phyloP scores from a whole-genome alignment of 495 filamentous ascomycete genomes.

The Oidiodendron maius region DNA sequence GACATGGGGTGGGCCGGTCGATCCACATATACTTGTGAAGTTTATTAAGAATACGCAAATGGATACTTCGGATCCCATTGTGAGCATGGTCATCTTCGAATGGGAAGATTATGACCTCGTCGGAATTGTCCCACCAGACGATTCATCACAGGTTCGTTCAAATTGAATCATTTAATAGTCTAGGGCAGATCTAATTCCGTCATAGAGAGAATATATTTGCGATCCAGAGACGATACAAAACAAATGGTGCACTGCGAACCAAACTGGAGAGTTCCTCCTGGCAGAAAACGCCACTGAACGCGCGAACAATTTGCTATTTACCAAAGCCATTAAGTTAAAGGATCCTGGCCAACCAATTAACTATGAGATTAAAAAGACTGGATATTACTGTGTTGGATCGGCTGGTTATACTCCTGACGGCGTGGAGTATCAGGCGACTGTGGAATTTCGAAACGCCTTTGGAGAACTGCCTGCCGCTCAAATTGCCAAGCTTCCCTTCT shows the following conservation, averaged over 20 bases:
- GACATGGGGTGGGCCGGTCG: conserved; percentile 80
- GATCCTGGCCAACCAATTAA: conserved; percentile 59
- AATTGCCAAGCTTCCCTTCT: conserved; percentile 96
- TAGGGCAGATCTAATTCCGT: conserved; percentile 7
- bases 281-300: conserved; percentile 61
- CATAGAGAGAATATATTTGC: conserved; percentile 69
- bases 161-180: not conserved
- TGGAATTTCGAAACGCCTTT: conserved; percentile 92
- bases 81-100: conserved; percentile 89
- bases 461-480: conserved; percentile 93
- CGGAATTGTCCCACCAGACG: conserved; percentile 42
- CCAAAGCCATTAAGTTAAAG: conserved; percentile 77
- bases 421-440: conserved; percentile 65
- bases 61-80: conserved; percentile 60
- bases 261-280: conserved; percentile 84
- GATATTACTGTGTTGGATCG: conserved; percentile 92
- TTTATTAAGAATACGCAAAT: conserved; percentile 58
- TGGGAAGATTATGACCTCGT: conserved; percentile 80
- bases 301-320: conserved; percentile 65
- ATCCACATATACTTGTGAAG: conserved; percentile 83
- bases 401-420: conserved; percentile 53
- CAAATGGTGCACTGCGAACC: conserved; percentile 61
- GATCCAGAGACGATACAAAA: conserved; percentile 58
- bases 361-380: conserved; percentile 79
- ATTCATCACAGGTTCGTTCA: conserved; percentile 24